phyloP scores from a whole-genome alignment of 1,284 basidiomycete species.

The Ganoderma leucocontextum region DNA sequence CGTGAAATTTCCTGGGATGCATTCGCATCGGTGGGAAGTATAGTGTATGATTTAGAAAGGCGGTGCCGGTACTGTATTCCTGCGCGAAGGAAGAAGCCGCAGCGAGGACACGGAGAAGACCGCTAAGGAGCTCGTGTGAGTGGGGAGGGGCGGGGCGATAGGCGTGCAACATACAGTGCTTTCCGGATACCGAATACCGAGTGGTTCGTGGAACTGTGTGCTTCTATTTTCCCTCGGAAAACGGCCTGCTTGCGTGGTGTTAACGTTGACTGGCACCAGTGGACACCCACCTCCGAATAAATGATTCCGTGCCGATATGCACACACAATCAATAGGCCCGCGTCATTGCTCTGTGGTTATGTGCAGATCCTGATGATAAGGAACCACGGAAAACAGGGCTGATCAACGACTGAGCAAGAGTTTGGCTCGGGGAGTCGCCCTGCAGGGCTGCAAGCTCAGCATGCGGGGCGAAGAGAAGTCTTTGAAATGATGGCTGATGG shows the following conservation, averaged over 20 bases:
- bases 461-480: constrained; percentile 52
- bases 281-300: not conserved
- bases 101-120: not conserved
- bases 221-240: constrained; percentile 55
- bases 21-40: not conserved
- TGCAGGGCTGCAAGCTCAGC: not conserved
- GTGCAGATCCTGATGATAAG: not conserved
- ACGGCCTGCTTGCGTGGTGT: not conserved
- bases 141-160: constrained; percentile 52
- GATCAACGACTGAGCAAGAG: not conserved
- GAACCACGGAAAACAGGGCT: not conserved
- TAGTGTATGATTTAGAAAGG: not conserved
- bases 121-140: not conserved
- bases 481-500: constrained; percentile 20
- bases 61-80: not conserved
- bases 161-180: constrained; percentile 55
- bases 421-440: not conserved
- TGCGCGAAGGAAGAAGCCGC: not conserved
- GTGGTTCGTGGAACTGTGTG: constrained; percentile 45
- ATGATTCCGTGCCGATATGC: not conserved
- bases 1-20: not conserved
- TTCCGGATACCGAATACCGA: constrained; percentile 54
- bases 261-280: not conserved
- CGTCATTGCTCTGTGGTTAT: not conserved
- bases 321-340: not conserved